Conservation (phyloP, 257 asterid genomes). For the Avicennia marina region DNA sequence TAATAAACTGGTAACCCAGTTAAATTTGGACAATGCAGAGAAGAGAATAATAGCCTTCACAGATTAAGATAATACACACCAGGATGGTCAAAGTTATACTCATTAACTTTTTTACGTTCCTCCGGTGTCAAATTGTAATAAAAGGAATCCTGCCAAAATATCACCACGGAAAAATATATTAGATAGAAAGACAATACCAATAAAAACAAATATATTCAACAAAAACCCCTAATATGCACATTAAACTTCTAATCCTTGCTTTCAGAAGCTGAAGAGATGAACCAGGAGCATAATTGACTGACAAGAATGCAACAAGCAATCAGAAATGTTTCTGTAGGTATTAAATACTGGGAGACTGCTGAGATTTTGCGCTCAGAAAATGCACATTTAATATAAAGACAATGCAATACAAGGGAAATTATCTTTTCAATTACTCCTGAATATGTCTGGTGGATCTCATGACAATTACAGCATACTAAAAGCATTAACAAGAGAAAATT, state of each 20-base stretch:
- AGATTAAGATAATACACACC: constrained; percentile 48
- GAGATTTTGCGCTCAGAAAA: neutral
- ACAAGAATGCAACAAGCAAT: neutral
- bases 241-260: neutral
- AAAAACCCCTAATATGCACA: too few species aligned
- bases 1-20: constrained; percentile 1
- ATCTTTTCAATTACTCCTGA: neutral
- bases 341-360: constrained; percentile 1
- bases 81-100: constrained; percentile 98
- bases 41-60: neutral
- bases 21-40: neutral
- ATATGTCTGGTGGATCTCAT: neutral
- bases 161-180: constrained; percentile 14
- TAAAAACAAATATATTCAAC: too few species aligned
- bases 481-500: neutral
- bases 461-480: neutral
- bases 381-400: too few species aligned
- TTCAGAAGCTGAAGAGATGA: constrained; percentile 2
- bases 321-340: neutral
- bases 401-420: too few species aligned
- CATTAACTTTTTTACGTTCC: constrained; percentile 82
- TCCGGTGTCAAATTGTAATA: constrained; percentile 79
- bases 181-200: neutral
- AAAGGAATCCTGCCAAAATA: constrained; percentile 78
- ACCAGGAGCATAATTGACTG: constrained; percentile 1